Evolutionary conservation across 306 rosid species (phyloP), one percentile per base, ranked within the genome.

Genomic region (Acacia acuminata): DNA sequence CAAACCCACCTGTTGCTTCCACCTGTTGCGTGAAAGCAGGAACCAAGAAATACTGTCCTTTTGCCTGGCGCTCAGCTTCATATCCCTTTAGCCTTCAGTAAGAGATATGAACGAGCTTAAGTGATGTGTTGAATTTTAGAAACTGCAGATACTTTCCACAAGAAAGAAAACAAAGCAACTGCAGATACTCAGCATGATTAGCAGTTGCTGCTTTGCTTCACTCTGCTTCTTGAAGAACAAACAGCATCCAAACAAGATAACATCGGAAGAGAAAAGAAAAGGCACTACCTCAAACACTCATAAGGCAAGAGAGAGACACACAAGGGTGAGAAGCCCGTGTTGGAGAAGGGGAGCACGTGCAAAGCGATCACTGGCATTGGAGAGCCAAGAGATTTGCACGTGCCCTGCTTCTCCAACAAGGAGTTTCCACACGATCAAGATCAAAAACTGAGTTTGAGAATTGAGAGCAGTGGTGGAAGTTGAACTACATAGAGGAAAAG

Each of bases 381-480:
- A 80, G 38, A 80, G 82, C 47, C 45, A 68, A 80, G 19, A 22
- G 50, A 58, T 48, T 90, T 93, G 97, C 99, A 93, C 98, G 99
- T 96, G 99, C 96, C 97, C 98, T 96, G 96, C 96, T 96, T 96
- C 99, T 96, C 99, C 99, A 96, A 79, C 98, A 77, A 77, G 92
- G 95, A 90, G 88, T 73, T 85, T 75, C 90, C 97, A 88, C 88
- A 95, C 86, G 67, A 50, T 73, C 61, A 77, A 73, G 56, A 66
- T 34, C 65, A 34, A 32, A 65, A 64, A 38, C 68, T 40, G 75
- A 55, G 58, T 75, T 77, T 73, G 76, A 82, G 81, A 64, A 19
- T 77, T 73, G 76, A 82, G 79, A 64, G 22, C 30, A 40, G 77
- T 47, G 56, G 47, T 38, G 76, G 50, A 71, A 72, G 82, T 70